Conservation (phyloP, 192 early-diverging fungal species). For the Entomortierella parvispora region DNA sequence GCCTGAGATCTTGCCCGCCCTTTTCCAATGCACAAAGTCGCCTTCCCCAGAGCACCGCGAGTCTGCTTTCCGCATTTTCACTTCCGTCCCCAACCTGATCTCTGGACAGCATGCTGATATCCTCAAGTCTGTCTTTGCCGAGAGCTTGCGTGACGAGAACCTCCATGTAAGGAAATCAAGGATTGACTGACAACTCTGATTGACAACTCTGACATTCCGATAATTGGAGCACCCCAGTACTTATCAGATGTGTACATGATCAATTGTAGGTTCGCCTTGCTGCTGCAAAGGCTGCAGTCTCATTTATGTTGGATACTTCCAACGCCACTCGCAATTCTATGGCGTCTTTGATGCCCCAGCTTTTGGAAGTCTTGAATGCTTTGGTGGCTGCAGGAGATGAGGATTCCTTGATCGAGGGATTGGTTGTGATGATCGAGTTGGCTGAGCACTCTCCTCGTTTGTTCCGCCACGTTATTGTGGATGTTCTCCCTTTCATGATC, state of each 20-base stretch:
- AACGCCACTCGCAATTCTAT: conserved; percentile 64
- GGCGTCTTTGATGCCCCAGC: conserved; percentile 78
- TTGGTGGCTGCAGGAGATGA: conserved; percentile 79
- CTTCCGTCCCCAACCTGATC: conserved; percentile 82
- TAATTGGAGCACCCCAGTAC: too few species aligned
- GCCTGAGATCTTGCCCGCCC: conserved; percentile 81
- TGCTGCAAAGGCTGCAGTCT: conserved; percentile 77
- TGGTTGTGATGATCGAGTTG: conserved; percentile 86
- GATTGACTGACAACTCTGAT: too few species aligned
- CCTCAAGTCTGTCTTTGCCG: conserved; percentile 77
- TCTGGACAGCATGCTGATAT: conserved; percentile 74
- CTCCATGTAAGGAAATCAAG: conserved; percentile 53
- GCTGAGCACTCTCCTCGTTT: conserved; percentile 85
- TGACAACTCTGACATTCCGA: too few species aligned
- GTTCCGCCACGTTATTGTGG: conserved; percentile 82
- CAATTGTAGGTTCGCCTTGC: conserved; percentile 74
- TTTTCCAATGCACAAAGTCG: conserved; percentile 87
- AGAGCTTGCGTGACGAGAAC: conserved; percentile 76
- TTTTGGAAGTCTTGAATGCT: conserved; percentile 84
- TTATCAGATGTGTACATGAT: conserved; percentile 14
- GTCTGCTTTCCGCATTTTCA: conserved; percentile 91
- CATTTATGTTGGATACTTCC: conserved; percentile 79
- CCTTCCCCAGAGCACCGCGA: conserved; percentile 80
- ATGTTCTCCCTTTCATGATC: conserved; percentile 79
- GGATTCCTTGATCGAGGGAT: conserved; percentile 72